Evolutionary conservation across 805 yeast species (phyloP), one percentile per base, ranked within the genome.

Genomic region (Starmerella riodocensis): DNA sequence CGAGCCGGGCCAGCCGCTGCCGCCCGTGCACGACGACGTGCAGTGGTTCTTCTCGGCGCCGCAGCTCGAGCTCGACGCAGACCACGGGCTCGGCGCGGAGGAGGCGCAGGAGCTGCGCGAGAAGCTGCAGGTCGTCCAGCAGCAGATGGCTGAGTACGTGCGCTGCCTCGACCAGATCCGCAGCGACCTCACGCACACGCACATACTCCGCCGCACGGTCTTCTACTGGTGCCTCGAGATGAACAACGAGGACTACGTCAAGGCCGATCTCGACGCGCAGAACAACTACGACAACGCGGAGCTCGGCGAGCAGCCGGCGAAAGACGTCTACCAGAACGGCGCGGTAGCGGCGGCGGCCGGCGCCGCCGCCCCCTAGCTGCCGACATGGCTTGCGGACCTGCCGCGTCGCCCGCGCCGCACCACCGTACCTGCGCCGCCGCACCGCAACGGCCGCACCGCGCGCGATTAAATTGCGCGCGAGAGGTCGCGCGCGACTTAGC

Each of bases 171-270:
- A 73, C n/a, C 71, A 67, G 26, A 69, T 91, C 27, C 69, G 96
- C 49, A 69, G 69, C 51, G 93, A 85, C 1, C 62, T 88, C 21
- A 74, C 80, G 26, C 71, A 81, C 51, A 88, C 94, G 0, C 82
- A 80, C 50, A 64, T 88, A 44, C 67, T 80, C 49, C 76, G 82
- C 49, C 70, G 70, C 32, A 73, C 75, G 48, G 70, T 91, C 33
- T 70, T 67, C 46, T 70, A 73, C 48, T 88, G 97, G 97, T 81
- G 91, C 40, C 71, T 71, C 51, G 95, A 86, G 54, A 79, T 81
- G 71, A 67, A 78, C 46, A 93, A 76, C 11, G 71, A 71, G 39
- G 70, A 66, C 31, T 73, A 70, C 43, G 70, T 56, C 19, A 63
- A 58, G 29, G 63, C 55, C 31, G 63, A 59, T 28, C 50, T 52